These are phyloP conservation scores for Rubia tinctorum DNA, from an alignment of 305 asterid species.

Conservation along the genomic window DNA sequence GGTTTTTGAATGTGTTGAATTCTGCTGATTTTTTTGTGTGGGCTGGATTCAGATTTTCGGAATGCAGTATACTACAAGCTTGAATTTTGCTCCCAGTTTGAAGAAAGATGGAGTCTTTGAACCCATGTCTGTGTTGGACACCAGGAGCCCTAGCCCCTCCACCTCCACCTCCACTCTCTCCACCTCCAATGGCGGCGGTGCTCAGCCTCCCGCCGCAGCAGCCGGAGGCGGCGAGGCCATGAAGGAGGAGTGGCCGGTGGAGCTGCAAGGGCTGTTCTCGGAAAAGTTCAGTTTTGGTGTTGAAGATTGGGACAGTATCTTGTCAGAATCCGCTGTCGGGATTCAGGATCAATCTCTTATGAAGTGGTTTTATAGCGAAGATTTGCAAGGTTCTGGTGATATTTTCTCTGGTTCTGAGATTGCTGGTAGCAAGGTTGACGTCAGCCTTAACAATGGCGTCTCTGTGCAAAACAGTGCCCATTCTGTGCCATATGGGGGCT, in stretches of 20 bases:
- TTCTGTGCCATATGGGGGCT: constrained; percentile 1
- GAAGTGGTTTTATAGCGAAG: constrained; percentile 34
- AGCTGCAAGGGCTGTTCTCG: constrained; percentile 27
- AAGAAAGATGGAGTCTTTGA: constrained; percentile 45
- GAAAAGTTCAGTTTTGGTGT: constrained; percentile 40
- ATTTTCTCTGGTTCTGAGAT: constrained; percentile 24
- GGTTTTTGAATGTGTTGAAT: not conserved
- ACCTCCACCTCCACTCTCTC: constrained; percentile 54
- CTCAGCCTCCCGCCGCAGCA: constrained; percentile 4
- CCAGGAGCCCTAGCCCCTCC: constrained; percentile 57
- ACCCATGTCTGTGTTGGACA: constrained; percentile 48
- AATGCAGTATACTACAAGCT: constrained; percentile 35
- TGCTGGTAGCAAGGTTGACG: constrained; percentile 24
- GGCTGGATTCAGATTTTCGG: constrained; percentile 28
- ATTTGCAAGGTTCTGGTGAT: not conserved
- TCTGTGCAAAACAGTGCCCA: not conserved
- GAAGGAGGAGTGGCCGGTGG: constrained; percentile 33
- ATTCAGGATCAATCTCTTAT: constrained; percentile 35
- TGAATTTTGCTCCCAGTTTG: constrained; percentile 17
- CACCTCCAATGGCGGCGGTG: constrained; percentile 24
- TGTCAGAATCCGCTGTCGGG: constrained; percentile 34
- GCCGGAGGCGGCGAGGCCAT: constrained; percentile 16
- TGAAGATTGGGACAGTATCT: constrained; percentile 43
- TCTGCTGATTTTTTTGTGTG: not conserved
- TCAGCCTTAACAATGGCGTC: constrained; percentile 15